These are phyloP conservation scores for Yamadazyma aaseri DNA, from an alignment of 1,139 yeast genomes.

Conservation along the genomic window DNA sequence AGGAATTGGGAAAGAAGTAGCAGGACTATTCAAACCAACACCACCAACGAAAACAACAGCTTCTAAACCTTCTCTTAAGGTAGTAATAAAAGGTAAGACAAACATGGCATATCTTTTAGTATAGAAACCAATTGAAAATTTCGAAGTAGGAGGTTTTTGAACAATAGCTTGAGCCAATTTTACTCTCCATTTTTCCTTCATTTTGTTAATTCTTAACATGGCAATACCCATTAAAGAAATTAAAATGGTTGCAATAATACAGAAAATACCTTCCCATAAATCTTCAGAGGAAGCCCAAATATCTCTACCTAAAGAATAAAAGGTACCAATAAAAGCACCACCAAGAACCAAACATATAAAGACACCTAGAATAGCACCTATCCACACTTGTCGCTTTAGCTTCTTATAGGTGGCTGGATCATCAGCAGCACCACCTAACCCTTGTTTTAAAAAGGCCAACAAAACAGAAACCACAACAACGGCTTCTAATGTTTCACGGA, in stretches of 20 bases:
- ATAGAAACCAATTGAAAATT: conserved; percentile 36
- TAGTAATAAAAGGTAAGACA: conserved; percentile 76
- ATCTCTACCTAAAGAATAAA: conserved; percentile 75
- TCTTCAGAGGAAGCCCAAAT: conserved; percentile 87
- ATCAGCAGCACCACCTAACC: conserved; percentile 54
- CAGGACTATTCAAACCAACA: conserved; percentile 57
- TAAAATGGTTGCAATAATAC: conserved; percentile 77
- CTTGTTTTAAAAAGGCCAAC: conserved; percentile 85
- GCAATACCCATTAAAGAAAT: conserved; percentile 91
- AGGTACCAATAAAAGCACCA: conserved; percentile 80
- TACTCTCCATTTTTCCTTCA: conserved; percentile 90
- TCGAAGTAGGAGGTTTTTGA: conserved; percentile 35
- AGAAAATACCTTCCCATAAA: conserved; percentile 89
- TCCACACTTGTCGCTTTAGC: conserved; percentile 72
- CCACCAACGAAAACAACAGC: conserved; percentile 92
- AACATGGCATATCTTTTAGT: conserved; percentile 73
- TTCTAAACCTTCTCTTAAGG: conserved; percentile 87
- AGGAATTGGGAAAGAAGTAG: conserved; percentile 81
- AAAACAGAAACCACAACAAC: conserved; percentile 85
- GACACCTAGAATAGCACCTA: conserved; percentile 73
- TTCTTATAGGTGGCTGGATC: conserved; percentile 57
- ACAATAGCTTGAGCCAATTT: conserved; percentile 77
- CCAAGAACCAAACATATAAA: conserved; percentile 76
- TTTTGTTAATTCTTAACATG: conserved; percentile 84
- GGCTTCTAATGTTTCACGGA: conserved; percentile 90